These are phyloP conservation scores for Saccharomyces kudriavzevii DNA, from an alignment of 805 yeast species.

Conservation along the genomic window DNA sequence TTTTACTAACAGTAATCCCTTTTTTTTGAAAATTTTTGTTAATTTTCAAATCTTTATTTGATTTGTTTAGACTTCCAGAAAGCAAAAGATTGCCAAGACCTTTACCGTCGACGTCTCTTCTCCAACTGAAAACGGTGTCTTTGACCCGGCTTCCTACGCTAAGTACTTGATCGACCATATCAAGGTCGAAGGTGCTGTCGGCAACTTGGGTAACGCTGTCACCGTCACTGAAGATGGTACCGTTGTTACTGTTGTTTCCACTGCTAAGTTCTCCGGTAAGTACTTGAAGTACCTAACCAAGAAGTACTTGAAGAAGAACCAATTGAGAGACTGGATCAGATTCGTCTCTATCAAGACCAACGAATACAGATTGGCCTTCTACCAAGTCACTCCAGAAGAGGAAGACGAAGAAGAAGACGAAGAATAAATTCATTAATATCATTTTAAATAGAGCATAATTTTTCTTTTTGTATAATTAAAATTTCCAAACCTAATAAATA, in stretches of 20 bases:
- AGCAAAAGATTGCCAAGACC: conserved; percentile 76
- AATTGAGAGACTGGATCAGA: conserved; percentile 99
- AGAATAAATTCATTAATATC: conserved; percentile 47
- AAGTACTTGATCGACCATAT: conserved; percentile 98
- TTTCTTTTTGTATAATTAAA: background rate
- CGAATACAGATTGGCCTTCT: conserved; percentile 96
- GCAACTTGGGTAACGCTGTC: conserved; percentile 95
- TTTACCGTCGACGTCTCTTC: conserved; percentile 94
- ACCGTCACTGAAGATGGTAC: conserved; percentile 83
- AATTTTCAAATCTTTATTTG: conserved; percentile 28
- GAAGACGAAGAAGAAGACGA: conserved; percentile 63
- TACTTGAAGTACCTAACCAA: conserved; percentile 99
- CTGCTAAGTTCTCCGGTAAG: conserved; percentile 97
- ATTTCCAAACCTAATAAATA: background rate
- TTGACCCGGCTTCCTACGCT: conserved; percentile 95
- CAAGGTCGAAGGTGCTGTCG: conserved; percentile 94
- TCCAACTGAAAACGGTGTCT: conserved; percentile 95
- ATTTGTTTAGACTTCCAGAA: conserved; percentile 62
- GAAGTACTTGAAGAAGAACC: conserved; percentile 99
- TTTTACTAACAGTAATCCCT: conserved; percentile 10
- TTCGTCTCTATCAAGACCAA: conserved; percentile 92
- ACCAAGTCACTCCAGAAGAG: conserved; percentile 95
- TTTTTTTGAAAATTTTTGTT: conserved; percentile 6
- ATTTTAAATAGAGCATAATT: background rate
- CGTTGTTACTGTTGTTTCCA: conserved; percentile 80